Base-by-base conservation (phyloP, 805 yeast species). In the Kazachstania viticola region DNA sequence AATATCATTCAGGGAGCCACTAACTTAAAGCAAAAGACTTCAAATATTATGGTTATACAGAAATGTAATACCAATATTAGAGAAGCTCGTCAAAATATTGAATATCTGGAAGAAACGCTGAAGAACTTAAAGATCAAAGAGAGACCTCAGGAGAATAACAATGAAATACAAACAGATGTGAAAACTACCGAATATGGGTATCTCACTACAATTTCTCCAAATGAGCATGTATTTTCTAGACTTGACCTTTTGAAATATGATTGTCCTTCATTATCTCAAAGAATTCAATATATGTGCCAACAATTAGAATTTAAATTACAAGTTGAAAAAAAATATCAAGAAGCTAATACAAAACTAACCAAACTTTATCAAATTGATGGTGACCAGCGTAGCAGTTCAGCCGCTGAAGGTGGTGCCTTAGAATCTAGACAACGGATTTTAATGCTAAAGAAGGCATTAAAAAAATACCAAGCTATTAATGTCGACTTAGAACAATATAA, bases 211-310 rank as follows among this genome's bases (percentile, higher is more conserved):
- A 51, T 48, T 13, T 43, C 56, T 14, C 52, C 56, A 1, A 46
- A 46, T 18, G 65, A 59, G 27, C 48, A 51, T 16, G 47, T 45
- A 4, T 80, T 69, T 48, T 71, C 88, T 0, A 67, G 81, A 14
- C 62, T 81, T 42, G 98, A 91, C 54, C 65, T 91, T 35, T 69
- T 84, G 51, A 85, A 85, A 46, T 85, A 84, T 50, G 96, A 91
- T 48, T 82, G 95, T 45, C 95, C 96, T 1, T 82, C 94, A 0
- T 62, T 91, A 44, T 95, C 96, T 9, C 95, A 91, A 47, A 73
- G 91, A 40, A 91, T 91, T 49, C 95, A 84, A 58, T 77, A 82
- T 46, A 87, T 91, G 97, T 69, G 88, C 34, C 96, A 87, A 59
- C 94, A 85, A 56, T 66, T 91, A 37, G 95, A 87, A 52, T 85